Evolutionary conservation across 2,329 filamentous ascomycete species (phyloP).

Genomic region (Aureobasidium sp.): DNA sequence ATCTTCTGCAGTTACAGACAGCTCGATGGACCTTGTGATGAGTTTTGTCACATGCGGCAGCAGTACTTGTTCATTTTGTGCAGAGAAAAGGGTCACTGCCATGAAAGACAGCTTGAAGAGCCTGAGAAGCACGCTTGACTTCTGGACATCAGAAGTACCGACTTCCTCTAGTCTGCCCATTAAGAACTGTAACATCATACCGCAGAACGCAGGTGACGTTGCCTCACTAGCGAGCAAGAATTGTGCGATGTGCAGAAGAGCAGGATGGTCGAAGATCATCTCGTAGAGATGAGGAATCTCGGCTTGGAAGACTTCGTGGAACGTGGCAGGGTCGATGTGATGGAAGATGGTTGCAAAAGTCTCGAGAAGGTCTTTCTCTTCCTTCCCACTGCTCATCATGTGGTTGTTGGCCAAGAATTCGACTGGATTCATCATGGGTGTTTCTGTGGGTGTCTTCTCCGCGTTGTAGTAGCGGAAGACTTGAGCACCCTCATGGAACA

Average conservation of each 20-base stretch:
- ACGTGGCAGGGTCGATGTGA: constrained; percentile 94
- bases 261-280: constrained; percentile 95
- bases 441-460: constrained; percentile 67
- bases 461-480: constrained; percentile 97
- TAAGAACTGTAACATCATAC: constrained; percentile 93
- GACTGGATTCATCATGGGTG: constrained; percentile 70
- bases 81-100: constrained; percentile 93
- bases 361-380: constrained; percentile 95
- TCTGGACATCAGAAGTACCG: constrained; percentile 82
- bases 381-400: constrained; percentile 86
- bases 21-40: constrained; percentile 91
- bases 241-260: constrained; percentile 88
- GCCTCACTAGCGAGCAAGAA: constrained; percentile 99
- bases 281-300: constrained; percentile 96
- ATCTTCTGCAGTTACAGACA: constrained; percentile 91
- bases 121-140: constrained; percentile 83
- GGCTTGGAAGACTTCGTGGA: constrained; percentile 96
- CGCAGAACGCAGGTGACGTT: constrained; percentile 93
- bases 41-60: constrained; percentile 95
- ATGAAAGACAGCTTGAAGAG: constrained; percentile 99
- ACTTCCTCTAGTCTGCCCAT: constrained; percentile 97
- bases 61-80: constrained; percentile 91
- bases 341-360: constrained; percentile 98
- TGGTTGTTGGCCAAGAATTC: constrained; percentile 94
- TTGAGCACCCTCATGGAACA: constrained; percentile 92